These are phyloP conservation scores for Oenanthe sinensis DNA, from an alignment of 129 eudicot species.

Conservation along the genomic window DNA sequence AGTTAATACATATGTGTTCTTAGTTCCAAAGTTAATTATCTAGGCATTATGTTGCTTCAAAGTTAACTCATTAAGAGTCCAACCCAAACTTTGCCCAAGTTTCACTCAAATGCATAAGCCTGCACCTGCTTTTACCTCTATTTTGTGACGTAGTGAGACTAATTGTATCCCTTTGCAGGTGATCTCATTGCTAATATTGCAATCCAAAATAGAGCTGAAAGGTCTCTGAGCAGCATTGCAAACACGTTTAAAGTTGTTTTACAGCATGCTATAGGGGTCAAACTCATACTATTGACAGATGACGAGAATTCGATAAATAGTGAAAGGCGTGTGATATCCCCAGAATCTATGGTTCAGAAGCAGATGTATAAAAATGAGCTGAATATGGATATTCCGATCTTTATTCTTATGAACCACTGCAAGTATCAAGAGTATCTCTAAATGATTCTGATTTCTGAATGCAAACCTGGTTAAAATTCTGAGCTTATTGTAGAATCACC, in stretches of 20 bases:
- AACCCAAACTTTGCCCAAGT: not conserved
- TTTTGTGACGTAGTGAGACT: not conserved
- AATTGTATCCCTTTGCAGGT: conserved; percentile 42
- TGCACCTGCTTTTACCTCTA: not conserved
- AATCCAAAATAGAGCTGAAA: conserved; percentile 62
- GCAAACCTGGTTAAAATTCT: conserved; percentile 11
- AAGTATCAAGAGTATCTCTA: conserved; percentile 29
- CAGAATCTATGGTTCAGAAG: conserved; percentile 25
- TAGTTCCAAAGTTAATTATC: too few relatives aligned
- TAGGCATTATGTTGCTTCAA: not conserved
- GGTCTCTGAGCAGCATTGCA: conserved; percentile 82
- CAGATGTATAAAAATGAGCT: conserved; percentile 15
- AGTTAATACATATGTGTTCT: too few relatives aligned
- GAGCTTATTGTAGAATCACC: conserved; percentile 14
- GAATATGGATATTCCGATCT: conserved; percentile 13
- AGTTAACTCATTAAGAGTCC: not conserved
- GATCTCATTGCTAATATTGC: conserved; percentile 64
- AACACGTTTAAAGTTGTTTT: conserved; percentile 74
- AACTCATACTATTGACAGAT: conserved; percentile 44
- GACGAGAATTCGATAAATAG: conserved; percentile 17
- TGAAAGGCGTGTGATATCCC: conserved; percentile 6
- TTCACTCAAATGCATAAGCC: not conserved
- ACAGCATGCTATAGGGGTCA: conserved; percentile 57
- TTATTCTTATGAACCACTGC: conserved; percentile 20
- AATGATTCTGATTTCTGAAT: conserved; percentile 21